phyloP scores from a whole-genome alignment of 1,139 yeast species.

The Taphrina deformans region DNA sequence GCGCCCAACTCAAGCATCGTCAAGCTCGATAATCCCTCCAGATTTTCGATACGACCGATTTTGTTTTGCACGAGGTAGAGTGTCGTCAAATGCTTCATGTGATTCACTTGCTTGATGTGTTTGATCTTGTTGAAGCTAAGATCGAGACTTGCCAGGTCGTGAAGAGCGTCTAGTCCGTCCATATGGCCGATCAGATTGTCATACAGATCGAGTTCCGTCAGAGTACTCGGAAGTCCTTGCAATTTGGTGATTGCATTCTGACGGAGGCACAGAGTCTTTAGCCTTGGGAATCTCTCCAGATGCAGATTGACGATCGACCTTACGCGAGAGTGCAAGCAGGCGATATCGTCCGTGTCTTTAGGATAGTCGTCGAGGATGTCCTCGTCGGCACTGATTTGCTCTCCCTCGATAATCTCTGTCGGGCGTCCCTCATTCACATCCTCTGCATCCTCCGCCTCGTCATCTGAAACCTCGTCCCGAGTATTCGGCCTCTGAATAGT shows the following conservation, averaged over 20 bases:
- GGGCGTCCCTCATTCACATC: conserved; percentile 2
- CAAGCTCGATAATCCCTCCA: conserved; percentile 60
- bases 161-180: conserved; percentile 46
- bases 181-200: conserved; percentile 91
- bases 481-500: neutral
- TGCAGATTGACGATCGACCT: conserved; percentile 5
- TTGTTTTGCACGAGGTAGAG: conserved; percentile 87
- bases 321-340: conserved; percentile 28
- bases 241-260: conserved; percentile 79
- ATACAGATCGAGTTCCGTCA: conserved; percentile 83
- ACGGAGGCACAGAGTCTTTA: conserved; percentile 64
- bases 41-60: conserved; percentile 67
- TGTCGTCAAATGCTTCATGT: conserved; percentile 61
- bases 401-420: conserved; percentile 10
- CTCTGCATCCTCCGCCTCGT: neutral
- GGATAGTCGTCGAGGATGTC: conserved; percentile 30
- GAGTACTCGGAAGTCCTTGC: conserved; percentile 59
- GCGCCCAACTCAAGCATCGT: conserved; percentile 88
- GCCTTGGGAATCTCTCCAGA: conserved; percentile 22
- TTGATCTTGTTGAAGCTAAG: conserved; percentile 88
- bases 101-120: conserved; percentile 76
- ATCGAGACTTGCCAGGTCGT: conserved; percentile 62
- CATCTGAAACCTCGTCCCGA: conserved; percentile 16
- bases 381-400: conserved; percentile 23
- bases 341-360: conserved; percentile 17